Base-by-base conservation (phyloP, 208 protist species). In the Wallacemonas sp. region DNA sequence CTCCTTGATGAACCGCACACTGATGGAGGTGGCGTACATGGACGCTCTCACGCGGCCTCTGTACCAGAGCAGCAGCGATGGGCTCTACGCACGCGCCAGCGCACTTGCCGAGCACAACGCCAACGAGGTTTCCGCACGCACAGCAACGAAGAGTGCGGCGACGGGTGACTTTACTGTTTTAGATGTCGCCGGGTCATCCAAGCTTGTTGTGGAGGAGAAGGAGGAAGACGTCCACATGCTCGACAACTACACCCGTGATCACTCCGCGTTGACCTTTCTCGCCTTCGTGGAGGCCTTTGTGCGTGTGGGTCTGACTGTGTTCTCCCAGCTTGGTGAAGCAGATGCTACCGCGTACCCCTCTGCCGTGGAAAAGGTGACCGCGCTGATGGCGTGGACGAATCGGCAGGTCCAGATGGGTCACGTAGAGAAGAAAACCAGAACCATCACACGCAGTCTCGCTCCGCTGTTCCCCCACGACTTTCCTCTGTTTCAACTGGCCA, bases 351-450 rank as follows among this genome's bases (percentile, higher is more conserved):
- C 75, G 42, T 90, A 87, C 67, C 87, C 84, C 22, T 85, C 88
- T 24, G 77, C 79, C 34, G 62, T 65, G 1, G 54, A 72, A 22
- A 91, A 90, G 55, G 63, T 82, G 6, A 30, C 46, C 0, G 84
- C 81, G 19, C 75, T 94, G 14, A 88, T 91, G 82, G 66, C 68
- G 60, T 94, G 84, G 83, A 66, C 88, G 17, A 94, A 91, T 45
- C 70, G 82, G n/a, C 71, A 85, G 30, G 62, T 94, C 22, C 31
- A 47, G 5, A 66, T 85, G 17, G 80, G 80, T 0, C 63, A 74
- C 44, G 77, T 79, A 26, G 72, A 51, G 62, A 36, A 70, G 62
- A 60, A 64, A n/a, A 53, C 27, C 51, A 42, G 42, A 24, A 2
- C 41, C 8, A 19, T 58, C 1, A 58, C 51, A 38, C 51, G 51